Evolutionary conservation across 192 early-diverging fungal species (phyloP).

Genomic region (Dissophora globulifera): DNA sequence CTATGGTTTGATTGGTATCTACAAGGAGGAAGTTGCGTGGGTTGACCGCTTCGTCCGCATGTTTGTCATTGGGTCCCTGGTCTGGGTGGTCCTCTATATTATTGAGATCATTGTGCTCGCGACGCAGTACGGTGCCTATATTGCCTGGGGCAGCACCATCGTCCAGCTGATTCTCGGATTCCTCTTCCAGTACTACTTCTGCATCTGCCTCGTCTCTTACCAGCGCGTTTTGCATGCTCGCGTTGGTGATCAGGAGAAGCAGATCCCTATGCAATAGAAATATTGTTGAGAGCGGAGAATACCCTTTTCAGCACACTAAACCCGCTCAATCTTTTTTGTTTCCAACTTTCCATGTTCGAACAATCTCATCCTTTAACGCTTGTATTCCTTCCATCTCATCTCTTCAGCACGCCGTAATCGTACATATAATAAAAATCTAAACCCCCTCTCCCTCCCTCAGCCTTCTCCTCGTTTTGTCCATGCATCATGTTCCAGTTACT

Average conservation of each 20-base stretch:
- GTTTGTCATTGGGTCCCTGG: conserved; percentile 21
- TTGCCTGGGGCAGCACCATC: conserved; percentile 16
- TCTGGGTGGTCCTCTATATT: conserved; percentile 26
- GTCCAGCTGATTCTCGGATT: conserved; percentile 11
- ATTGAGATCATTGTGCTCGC: conserved; percentile 14
- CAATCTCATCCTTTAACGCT: too few relatives aligned
- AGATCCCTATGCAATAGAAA: conserved; percentile 14
- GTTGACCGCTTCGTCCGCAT: conserved; percentile 26
- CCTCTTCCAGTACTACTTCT: conserved; percentile 48
- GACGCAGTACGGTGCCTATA: not conserved
- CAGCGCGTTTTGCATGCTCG: conserved; percentile 31
- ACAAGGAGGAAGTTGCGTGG: conserved; percentile 19
- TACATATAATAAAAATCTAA: too few relatives aligned
- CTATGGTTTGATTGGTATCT: conserved; percentile 36
- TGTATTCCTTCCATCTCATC: too few relatives aligned
- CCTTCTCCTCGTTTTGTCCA: too few relatives aligned
- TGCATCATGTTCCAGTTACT: too few relatives aligned
- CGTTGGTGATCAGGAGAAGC: conserved; percentile 12
- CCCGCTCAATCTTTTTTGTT: too few relatives aligned
- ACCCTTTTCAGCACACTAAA: too few relatives aligned
- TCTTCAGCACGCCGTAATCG: too few relatives aligned
- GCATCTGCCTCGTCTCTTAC: conserved; percentile 38
- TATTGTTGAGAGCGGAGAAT: too few relatives aligned
- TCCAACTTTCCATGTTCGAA: too few relatives aligned
- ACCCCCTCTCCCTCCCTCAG: too few relatives aligned